Base-by-base conservation (phyloP, 352 stramenopile species). In the Phytophthora tubulina region DNA sequence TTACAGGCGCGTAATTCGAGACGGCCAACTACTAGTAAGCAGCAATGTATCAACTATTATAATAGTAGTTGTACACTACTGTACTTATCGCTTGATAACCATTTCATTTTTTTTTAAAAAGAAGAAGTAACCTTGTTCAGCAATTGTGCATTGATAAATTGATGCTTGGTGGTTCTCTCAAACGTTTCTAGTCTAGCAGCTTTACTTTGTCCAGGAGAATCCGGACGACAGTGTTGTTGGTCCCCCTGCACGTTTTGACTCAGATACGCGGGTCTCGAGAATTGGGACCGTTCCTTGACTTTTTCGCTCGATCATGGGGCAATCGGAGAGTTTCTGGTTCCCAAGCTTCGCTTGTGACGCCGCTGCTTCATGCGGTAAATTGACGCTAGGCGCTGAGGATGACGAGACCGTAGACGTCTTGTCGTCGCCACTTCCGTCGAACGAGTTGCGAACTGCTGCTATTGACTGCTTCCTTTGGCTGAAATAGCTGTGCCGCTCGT, bases 301-400 rank as follows among this genome's bases (percentile, higher is more conserved):
- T 17, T 71, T 70, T 38, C 72, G 54, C 33, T 85, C 75, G 36
- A 85, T 85, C 78, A 85, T 85, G n/a, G 75, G 75, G 41, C 74
- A 82, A 15, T 82, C 75, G 2, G 44, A 56, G 6, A 55, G 8
- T 35, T 64, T 67, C n/a, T 51, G 45, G 32, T 39, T 57, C 3
- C 30, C 38, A 51, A 15, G 14, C 14, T 67, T 60, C 4, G 50
- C n/a, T 4, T 27, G 21, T 27, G 21, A 27, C 21, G 21, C 21
- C 21, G 2, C 17, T 32, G 33, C 21, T 60, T 53, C 32, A 14
- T 31, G 44, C 45, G 32, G 14, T 30, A 45, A 11, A 5, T 58
- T 51, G 59, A 54, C 27, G 13, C 63, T 64, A 14, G 42, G 48
- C 2, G 14, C 39, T 27, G 63, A 68, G 52, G 52, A 72, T 15